Evolutionary conservation across 2,329 filamentous ascomycete species (phyloP), one percentile per base, ranked within the genome.

Genomic region (Hymenoscyphus albidus): DNA sequence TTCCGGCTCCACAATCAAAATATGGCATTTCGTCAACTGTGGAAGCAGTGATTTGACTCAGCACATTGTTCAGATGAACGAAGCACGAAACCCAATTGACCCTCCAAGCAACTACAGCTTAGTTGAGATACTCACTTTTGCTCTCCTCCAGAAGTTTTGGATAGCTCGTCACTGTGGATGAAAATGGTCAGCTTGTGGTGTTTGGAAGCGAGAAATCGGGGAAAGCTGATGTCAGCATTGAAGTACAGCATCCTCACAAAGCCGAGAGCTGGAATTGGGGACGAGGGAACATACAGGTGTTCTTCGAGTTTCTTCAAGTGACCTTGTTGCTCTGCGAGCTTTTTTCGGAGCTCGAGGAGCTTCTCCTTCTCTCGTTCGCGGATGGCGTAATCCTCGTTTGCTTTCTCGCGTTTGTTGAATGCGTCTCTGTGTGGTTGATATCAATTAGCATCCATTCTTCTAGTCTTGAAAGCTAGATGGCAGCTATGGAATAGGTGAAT

Each of bases 381-480:
- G 80, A 99, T 93, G 80, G 90, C 91, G 72, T 86, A 86, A 78
- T 93, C 89, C 82, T 98, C 95, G 76, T 82, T 84, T 71, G 94
- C 94, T 77, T 89, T 86, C 81, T 99, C 95, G 73, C 95, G 92
- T 81, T 89, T 90, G 81, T 89, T 92, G 86, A 97, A 99, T 64
- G 92, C 87, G 77, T 99, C 94, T 73, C 94, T 96, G 70, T 72
- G 58, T 48, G 54, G 32, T 62, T 58, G 35, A 18, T 35, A 35
- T 10, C 31, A 51, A 35, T 62, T 51, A 60, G 58, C 13, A 27
- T 35, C 27, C 14, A 14, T 22, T 48, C 59, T 10, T 39, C 5
- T 16, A 2, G 27, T 31, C 10, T 57, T 27, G n/a, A 27, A 27
- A n/a, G 32, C 12, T 35, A 35, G 27, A 2, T 16, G 27, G 9